Conservation (phyloP, 352 stramenopile genomes). For the Globisporangium alternatum region DNA sequence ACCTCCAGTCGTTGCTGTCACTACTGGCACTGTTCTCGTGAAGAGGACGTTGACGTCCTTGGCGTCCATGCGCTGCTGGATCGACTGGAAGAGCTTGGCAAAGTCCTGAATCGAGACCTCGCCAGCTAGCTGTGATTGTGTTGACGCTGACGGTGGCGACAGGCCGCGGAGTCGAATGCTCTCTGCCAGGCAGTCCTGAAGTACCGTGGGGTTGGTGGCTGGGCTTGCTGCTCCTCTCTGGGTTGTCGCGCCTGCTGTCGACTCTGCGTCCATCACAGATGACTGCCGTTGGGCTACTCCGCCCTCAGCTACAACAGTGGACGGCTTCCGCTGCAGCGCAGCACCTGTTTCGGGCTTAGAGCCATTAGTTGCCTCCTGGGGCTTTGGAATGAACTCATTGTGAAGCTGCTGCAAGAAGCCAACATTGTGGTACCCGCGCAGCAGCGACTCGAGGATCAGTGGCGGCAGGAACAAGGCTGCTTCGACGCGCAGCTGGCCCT, state of each 20-base stretch:
- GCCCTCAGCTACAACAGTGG: background rate
- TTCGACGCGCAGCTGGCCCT: constrained; percentile 65
- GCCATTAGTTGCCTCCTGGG: background rate
- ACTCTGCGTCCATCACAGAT: background rate
- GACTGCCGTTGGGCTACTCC: background rate
- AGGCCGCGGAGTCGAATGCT: constrained; percentile 20
- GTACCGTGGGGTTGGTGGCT: constrained; percentile 2
- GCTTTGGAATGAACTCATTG: constrained; percentile 13
- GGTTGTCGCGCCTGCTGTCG: background rate
- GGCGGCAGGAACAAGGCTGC: constrained; percentile 55
- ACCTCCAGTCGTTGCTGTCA: background rate
- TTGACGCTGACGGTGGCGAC: background rate
- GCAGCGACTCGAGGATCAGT: constrained; percentile 63
- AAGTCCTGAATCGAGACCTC: constrained; percentile 31
- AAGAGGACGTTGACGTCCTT: constrained; percentile 28
- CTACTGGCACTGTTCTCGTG: background rate
- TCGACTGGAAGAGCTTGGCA: constrained; percentile 27
- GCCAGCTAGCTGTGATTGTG: background rate
- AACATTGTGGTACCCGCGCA: constrained; percentile 57
- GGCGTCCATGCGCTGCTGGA: constrained; percentile 24
- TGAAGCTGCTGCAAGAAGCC: constrained; percentile 61
- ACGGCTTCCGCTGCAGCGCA: background rate
- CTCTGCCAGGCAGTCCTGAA: constrained; percentile 31
- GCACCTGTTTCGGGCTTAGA: background rate
- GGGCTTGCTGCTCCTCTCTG: background rate